A percentile compares a stretch with the other conserved stretches of the same genome.
phyloP scores from a whole-genome alignment of 495 filamentous ascomycete genomes.

The Astrocystis sublimbata region DNA sequence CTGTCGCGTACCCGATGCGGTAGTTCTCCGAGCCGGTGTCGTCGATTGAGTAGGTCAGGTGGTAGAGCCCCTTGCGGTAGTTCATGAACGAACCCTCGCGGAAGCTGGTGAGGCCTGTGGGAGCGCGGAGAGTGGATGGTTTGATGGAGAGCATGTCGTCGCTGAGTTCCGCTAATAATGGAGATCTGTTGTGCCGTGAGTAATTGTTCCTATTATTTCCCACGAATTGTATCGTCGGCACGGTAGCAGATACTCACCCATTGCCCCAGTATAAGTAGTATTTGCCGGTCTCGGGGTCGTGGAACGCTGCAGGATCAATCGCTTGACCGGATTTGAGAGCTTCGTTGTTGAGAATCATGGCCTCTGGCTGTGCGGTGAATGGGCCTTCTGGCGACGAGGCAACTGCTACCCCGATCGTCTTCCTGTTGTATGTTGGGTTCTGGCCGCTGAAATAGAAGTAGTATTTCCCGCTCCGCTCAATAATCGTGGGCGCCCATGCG shows the following conservation, averaged over 20 bases:
- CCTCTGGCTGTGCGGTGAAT: constrained; percentile 8
- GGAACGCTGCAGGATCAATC: constrained; percentile 17
- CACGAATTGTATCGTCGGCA: no score
- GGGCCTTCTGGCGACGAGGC: constrained; percentile 15
- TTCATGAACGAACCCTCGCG: constrained; percentile 20
- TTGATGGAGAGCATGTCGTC: constrained; percentile 25
- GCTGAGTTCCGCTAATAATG: constrained; percentile 17
- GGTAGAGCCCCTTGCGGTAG: constrained; percentile 21
- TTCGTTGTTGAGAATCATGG: constrained; percentile 21
- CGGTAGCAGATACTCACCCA: not conserved
- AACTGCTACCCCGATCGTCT: constrained; percentile 22
- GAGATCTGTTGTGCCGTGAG: constrained; percentile 1
- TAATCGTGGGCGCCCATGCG: constrained; percentile 25
- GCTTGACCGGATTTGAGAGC: constrained; percentile 17
- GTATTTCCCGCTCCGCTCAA: constrained; percentile 16
- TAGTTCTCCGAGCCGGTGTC: constrained; percentile 23
- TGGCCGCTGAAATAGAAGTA: constrained; percentile 25
- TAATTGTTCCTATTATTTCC: no score
- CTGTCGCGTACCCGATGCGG: constrained; percentile 24
- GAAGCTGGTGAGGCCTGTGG: constrained; percentile 15
- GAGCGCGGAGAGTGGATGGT: not conserved
- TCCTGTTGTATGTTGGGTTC: constrained; percentile 17
- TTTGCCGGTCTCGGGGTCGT: constrained; percentile 15
- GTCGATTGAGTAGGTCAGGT: constrained; percentile 24
- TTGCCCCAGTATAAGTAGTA: constrained; percentile 26